Evolutionary conservation across 192 early-diverging fungal species (phyloP).

Genomic region (Backusella australiensis): DNA sequence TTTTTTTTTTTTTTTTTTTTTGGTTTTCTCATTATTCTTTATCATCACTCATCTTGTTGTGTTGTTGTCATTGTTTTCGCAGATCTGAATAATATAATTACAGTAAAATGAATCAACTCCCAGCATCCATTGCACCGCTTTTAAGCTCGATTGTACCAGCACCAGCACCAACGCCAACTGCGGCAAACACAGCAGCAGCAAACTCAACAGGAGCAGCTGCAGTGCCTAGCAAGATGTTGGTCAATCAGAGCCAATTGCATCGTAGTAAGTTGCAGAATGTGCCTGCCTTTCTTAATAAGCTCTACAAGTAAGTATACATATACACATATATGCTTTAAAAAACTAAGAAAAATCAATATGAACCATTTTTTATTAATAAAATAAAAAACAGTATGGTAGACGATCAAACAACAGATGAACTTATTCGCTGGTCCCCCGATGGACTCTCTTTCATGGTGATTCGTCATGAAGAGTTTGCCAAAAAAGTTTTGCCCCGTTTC

Average conservation of each 20-base stretch:
- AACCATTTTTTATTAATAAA: not conserved
- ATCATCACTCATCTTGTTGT: not conserved
- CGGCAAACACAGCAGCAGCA: not conserved
- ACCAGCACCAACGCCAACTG: not conserved
- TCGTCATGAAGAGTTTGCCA: slow-evolving; percentile 33
- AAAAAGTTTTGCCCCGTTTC: slow-evolving; percentile 70
- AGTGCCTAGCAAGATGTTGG: slow-evolving; percentile 9
- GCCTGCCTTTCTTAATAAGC: slow-evolving; percentile 91
- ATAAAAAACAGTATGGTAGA: slow-evolving; percentile 76
- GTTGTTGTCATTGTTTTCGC: not conserved
- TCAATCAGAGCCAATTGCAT: slow-evolving; percentile 16
- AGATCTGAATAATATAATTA: slow-evolving; percentile 9
- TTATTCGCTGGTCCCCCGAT: slow-evolving; percentile 88
- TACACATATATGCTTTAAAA: not conserved
- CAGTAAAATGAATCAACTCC: slow-evolving; percentile 17
- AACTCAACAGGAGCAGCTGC: not conserved
- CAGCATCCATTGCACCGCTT: slow-evolving; percentile 14
- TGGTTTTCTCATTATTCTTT: not conserved
- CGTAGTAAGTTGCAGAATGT: slow-evolving; percentile 46
- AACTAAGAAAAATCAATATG: not conserved
- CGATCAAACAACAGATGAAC: slow-evolving; percentile 75
- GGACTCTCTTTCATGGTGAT: slow-evolving; percentile 84
- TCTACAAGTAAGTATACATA: slow-evolving; percentile 67
- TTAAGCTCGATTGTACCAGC: slow-evolving; percentile 4
- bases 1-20: not conserved